These are phyloP conservation scores for Vanderwaltozyma polyspora DNA, from an alignment of 805 yeast species.

Conservation along the genomic window DNA sequence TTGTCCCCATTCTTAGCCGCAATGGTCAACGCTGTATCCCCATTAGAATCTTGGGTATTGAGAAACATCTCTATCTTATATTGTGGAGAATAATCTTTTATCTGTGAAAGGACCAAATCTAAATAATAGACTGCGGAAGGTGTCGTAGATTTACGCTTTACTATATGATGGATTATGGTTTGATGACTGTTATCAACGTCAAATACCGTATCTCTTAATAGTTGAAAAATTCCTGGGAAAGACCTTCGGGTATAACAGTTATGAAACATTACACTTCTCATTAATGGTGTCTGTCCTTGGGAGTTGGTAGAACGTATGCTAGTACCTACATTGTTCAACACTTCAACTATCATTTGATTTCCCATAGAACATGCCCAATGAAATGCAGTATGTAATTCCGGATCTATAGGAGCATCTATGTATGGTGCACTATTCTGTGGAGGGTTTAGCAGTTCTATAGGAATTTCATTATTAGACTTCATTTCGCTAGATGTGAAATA, in stretches of 20 bases:
- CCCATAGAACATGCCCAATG: constrained; percentile 99
- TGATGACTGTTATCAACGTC: constrained; percentile 63
- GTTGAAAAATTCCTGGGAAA: constrained; percentile 66
- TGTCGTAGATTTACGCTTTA: constrained; percentile 55
- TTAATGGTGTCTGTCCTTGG: constrained; percentile 77
- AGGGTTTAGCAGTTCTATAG: constrained; percentile 21
- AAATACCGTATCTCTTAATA: constrained; percentile 65
- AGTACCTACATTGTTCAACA: constrained; percentile 68
- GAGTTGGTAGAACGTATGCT: constrained; percentile 43
- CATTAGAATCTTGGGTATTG: constrained; percentile 64
- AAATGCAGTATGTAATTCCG: constrained; percentile 86
- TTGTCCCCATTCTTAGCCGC: constrained; percentile 68
- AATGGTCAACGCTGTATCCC: constrained; percentile 84
- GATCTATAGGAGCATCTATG: constrained; percentile 73
- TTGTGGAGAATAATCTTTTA: constrained; percentile 52
- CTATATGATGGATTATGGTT: constrained; percentile 80
- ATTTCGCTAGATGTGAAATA: constrained; percentile 26
- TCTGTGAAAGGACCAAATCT: constrained; percentile 61
- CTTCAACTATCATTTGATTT: constrained; percentile 61
- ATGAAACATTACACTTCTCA: constrained; percentile 76
- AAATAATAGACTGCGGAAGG: constrained; percentile 78
- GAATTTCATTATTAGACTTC: constrained; percentile 17
- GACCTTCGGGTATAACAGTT: constrained; percentile 75
- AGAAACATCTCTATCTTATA: constrained; percentile 45
- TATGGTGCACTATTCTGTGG: constrained; percentile 26